Evolutionary conservation across 768 basidiomycete genomes (phyloP).

Genomic region (Agrocybe pediades): DNA sequence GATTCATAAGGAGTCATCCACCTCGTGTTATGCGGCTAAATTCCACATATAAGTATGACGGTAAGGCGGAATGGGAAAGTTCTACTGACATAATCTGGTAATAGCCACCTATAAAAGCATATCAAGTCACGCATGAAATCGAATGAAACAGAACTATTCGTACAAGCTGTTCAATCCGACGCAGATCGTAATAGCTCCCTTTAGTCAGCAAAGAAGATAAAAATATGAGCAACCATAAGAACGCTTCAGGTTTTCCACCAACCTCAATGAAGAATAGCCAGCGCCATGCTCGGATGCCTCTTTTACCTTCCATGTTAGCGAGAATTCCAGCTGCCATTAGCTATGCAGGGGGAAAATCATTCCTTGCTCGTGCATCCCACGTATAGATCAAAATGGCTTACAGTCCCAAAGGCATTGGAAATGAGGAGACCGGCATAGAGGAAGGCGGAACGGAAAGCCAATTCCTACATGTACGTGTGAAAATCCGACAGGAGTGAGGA

Average conservation of each 20-base stretch:
- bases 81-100: conserved; percentile 7
- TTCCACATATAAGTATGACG: background rate
- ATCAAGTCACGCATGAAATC: background rate
- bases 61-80: background rate
- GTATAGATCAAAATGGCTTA: conserved; percentile 26
- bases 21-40: conserved; percentile 59
- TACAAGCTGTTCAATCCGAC: conserved; percentile 6
- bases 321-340: conserved; percentile 79
- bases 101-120: background rate
- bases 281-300: conserved; percentile 71
- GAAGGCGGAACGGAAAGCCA: conserved; percentile 65
- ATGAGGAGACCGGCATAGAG: conserved; percentile 61
- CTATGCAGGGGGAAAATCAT: conserved; percentile 29
- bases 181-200: conserved; percentile 6
- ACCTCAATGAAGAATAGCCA: conserved; percentile 27
- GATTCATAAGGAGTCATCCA: conserved; percentile 55
- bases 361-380: background rate
- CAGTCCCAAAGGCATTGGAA: conserved; percentile 69
- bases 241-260: background rate
- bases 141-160: background rate
- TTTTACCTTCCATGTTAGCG: conserved; percentile 63
- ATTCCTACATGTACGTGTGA: no score
- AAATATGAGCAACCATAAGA: conserved; percentile 4
- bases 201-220: background rate
- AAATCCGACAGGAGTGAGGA: no score